These are phyloP conservation scores for Spathaspora sp. DNA, from an alignment of 805 yeast species.

Conservation along the genomic window DNA sequence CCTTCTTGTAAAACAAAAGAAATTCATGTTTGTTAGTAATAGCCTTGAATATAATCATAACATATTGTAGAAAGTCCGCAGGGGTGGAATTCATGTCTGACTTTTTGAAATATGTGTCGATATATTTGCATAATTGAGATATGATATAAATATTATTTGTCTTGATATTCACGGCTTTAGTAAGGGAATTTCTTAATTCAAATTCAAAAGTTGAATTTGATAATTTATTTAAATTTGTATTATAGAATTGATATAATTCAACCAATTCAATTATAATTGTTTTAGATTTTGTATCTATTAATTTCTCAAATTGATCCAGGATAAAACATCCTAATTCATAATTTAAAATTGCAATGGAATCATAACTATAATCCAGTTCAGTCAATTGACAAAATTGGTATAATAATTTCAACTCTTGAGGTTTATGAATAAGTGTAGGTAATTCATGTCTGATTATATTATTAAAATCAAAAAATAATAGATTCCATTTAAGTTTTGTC, in stretches of 20 bases:
- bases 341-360: slow-evolving; percentile 17
- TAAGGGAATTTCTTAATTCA: slow-evolving; percentile 29
- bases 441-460: slow-evolving; percentile 15
- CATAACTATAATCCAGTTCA: slow-evolving; percentile 15
- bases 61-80: slow-evolving; percentile 15
- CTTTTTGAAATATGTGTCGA: slow-evolving; percentile 25
- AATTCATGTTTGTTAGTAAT: slow-evolving; percentile 32
- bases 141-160: slow-evolving; percentile 14
- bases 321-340: slow-evolving; percentile 23
- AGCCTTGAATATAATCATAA: slow-evolving; percentile 26
- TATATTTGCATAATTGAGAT: slow-evolving; percentile 24
- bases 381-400: slow-evolving; percentile 18
- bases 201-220: slow-evolving; percentile 18
- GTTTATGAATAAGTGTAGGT: slow-evolving; percentile 14
- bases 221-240: slow-evolving; percentile 12
- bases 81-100: slow-evolving; percentile 6
- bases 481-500: slow-evolving; percentile 24
- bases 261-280: slow-evolving; percentile 8
- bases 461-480: slow-evolving; percentile 25
- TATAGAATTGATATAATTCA: slow-evolving; percentile 10
- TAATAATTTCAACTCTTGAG: slow-evolving; percentile 12
- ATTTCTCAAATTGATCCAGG: slow-evolving; percentile 2
- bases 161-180: slow-evolving; percentile 13
- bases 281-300: slow-evolving; percentile 3
- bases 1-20: slow-evolving; percentile 25